Conservation (phyloP, 768 basidiomycete species). For the Pleurotus platypus region DNA sequence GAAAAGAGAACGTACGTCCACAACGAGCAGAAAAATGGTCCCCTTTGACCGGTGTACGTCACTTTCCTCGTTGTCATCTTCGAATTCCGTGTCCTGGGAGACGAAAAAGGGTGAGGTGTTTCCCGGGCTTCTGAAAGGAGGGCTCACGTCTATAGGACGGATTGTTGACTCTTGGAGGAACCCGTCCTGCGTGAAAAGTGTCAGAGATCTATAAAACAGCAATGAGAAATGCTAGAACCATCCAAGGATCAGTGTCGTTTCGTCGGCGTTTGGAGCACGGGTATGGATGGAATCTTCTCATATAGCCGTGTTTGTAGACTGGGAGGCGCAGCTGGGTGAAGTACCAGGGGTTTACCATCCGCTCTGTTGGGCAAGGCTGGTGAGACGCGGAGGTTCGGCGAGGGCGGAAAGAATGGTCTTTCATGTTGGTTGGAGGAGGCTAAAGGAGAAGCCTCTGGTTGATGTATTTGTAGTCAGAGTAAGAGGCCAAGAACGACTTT, state of each 20-base stretch:
- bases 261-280: not conserved
- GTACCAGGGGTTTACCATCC: not conserved
- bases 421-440: not conserved
- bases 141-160: not conserved
- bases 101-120: not conserved
- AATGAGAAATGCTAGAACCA: not conserved
- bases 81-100: not conserved
- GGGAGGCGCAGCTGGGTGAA: not conserved
- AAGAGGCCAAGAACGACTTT: not conserved
- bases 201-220: not conserved
- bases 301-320: not conserved
- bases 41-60: not conserved
- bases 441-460: not conserved
- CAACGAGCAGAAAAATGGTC: not conserved
- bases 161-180: not conserved
- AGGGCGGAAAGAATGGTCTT: not conserved
- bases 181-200: not conserved
- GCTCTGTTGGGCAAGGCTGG: not conserved
- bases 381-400: not conserved
- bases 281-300: not conserved
- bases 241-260: not conserved
- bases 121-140: not conserved
- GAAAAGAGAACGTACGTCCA: not conserved
- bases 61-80: not conserved
- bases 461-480: not conserved